Evolutionary conservation across 805 yeast species (phyloP).

Genomic region (Saturnispora halmiae): DNA sequence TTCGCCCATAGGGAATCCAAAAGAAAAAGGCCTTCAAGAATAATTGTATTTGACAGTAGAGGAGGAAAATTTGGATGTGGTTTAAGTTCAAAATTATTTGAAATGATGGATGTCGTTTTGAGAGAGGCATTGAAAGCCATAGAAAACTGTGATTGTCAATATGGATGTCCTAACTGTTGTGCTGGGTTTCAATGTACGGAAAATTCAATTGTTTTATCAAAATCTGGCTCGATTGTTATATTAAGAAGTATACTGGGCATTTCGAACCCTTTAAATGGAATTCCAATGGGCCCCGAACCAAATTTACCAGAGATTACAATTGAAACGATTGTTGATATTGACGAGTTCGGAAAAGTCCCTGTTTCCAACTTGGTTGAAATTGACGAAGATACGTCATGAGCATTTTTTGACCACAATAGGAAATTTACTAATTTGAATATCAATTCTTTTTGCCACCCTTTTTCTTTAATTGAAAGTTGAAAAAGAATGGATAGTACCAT

Average conservation of each 20-base stretch:
- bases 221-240: slow-evolving; percentile 72
- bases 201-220: slow-evolving; percentile 71
- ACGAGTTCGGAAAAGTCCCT: slow-evolving; percentile 39
- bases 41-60: slow-evolving; percentile 74
- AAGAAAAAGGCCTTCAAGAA: slow-evolving; percentile 77
- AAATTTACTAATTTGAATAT: neutral
- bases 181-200: slow-evolving; percentile 78
- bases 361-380: slow-evolving; percentile 54
- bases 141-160: slow-evolving; percentile 53
- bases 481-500: slow-evolving; percentile 2
- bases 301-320: slow-evolving; percentile 59
- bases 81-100: slow-evolving; percentile 68
- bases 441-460: neutral
- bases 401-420: neutral
- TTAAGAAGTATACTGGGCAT: slow-evolving; percentile 53
- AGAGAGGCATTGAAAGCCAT: slow-evolving; percentile 50
- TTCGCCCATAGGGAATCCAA: slow-evolving; percentile 66
- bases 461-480: neutral
- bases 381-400: slow-evolving; percentile 17
- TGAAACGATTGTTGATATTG: slow-evolving; percentile 59
- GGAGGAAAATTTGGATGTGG: slow-evolving; percentile 82
- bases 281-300: slow-evolving; percentile 65
- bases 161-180: slow-evolving; percentile 81
- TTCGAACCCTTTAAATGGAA: slow-evolving; percentile 37
- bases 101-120: slow-evolving; percentile 60